These are phyloP conservation scores for Xylariales sp. DNA, from an alignment of 2,329 filamentous ascomycete species.

Conservation along the genomic window DNA sequence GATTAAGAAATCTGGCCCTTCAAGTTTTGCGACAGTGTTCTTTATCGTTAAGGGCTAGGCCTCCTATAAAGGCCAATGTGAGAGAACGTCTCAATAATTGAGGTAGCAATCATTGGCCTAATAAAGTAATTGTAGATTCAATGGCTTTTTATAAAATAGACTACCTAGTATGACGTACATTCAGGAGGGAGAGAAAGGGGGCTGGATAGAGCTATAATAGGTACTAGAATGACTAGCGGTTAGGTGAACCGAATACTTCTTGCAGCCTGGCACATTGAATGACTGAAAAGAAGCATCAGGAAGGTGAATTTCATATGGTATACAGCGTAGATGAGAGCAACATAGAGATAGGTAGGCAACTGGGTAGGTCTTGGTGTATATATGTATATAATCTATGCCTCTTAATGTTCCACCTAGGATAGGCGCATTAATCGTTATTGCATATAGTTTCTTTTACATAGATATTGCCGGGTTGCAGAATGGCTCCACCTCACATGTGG, in stretches of 20 bases:
- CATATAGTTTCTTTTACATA: not conserved
- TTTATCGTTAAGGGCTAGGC: not conserved
- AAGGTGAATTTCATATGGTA: no score
- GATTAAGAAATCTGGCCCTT: not conserved
- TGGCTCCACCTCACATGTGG: conserved; percentile 14
- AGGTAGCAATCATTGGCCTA: not conserved
- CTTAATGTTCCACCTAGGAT: not conserved
- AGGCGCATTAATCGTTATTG: not conserved
- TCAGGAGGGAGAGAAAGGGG: not conserved
- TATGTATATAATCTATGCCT: no score
- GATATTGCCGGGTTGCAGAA: not conserved
- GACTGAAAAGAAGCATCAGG: not conserved
- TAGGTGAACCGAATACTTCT: not conserved
- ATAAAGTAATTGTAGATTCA: not conserved
- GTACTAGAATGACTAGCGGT: not conserved
- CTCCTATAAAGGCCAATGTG: not conserved
- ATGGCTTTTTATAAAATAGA: not conserved
- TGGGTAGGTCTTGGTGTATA: no score
- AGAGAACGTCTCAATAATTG: not conserved
- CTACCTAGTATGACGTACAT: no score
- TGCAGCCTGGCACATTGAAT: not conserved
- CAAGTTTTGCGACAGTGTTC: not conserved
- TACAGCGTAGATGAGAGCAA: no score
- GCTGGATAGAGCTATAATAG: not conserved
- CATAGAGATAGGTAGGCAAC: no score